phyloP scores from a whole-genome alignment of 2,329 filamentous ascomycete genomes.

The Raffaelea albimanens region DNA sequence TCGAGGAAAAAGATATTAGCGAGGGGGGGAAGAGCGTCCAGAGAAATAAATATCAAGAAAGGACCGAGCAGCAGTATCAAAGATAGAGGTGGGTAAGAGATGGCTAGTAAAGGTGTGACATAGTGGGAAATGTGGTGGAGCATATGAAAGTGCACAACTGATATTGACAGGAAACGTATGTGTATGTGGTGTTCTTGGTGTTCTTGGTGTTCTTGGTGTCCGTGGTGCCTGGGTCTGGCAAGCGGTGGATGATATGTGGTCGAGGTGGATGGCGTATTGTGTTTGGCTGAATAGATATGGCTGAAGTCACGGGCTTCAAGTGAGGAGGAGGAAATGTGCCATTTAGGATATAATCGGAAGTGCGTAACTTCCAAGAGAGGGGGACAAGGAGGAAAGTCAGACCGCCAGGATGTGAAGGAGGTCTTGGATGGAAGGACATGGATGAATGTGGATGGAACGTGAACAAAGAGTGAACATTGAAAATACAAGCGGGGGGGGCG shows the following conservation, averaged over 20 bases:
- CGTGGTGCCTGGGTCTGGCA: no score
- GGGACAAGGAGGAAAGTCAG: no score
- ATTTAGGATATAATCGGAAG: background rate
- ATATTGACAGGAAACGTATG: background rate
- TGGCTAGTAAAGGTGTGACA: background rate
- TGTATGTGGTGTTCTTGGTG: no score
- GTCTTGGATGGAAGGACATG: background rate
- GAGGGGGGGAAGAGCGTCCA: background rate
- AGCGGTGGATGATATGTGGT: no score
- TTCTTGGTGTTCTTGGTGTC: no score
- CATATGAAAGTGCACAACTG: background rate
- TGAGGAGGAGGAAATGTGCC: no score
- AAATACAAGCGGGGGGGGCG: background rate
- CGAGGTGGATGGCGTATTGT: no score
- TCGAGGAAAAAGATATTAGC: background rate
- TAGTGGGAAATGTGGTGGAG: background rate
- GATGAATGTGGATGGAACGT: background rate
- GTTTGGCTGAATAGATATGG: no score
- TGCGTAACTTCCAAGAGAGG: background rate
- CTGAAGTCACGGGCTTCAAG: no score
- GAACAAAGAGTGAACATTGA: background rate
- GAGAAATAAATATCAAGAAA: background rate
- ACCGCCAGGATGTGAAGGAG: background rate
- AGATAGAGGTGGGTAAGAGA: background rate
- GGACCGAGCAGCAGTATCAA: background rate